Conservation (phyloP, 2,329 filamentous ascomycete genomes). For the Apiospora aurea region DNA sequence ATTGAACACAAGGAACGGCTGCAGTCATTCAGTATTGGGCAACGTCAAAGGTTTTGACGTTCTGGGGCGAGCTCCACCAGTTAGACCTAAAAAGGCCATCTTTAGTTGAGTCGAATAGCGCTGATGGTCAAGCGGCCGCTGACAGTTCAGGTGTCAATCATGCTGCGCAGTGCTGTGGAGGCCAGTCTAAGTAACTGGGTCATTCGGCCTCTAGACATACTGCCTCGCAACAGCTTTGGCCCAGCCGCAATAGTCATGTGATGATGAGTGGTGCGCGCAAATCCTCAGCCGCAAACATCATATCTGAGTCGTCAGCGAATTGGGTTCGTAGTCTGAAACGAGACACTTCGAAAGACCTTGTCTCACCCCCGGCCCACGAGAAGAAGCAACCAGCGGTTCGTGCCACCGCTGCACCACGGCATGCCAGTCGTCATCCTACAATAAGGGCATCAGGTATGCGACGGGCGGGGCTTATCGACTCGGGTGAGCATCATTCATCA, state of each 20-base stretch:
- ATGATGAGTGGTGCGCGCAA: not conserved
- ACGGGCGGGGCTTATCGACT: not conserved
- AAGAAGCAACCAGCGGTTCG: constrained; percentile 5
- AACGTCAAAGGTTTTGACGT: not conserved
- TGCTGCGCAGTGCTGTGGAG: not conserved
- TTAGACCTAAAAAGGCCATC: not conserved
- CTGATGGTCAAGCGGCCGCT: not conserved
- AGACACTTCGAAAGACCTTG: not conserved
- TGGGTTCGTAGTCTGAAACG: constrained; percentile 1
- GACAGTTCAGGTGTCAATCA: not conserved
- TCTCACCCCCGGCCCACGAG: not conserved
- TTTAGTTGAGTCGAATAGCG: constrained; percentile 8
- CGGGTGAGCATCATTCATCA: not conserved
- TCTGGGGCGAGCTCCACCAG: not conserved
- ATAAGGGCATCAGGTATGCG: not conserved
- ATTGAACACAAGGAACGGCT: not conserved
- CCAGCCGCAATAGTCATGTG: not conserved
- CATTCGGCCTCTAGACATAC: not conserved
- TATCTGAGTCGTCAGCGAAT: not conserved
- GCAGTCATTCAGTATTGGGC: not conserved
- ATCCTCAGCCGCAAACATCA: not conserved
- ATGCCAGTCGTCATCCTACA: not conserved
- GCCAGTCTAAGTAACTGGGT: not conserved
- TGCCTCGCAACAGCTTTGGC: not conserved
- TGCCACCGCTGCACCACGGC: not conserved